A percentile compares a stretch with the other conserved stretches of the same genome.
Conservation (phyloP, 805 yeast genomes). For the Spathaspora girioi region DNA sequence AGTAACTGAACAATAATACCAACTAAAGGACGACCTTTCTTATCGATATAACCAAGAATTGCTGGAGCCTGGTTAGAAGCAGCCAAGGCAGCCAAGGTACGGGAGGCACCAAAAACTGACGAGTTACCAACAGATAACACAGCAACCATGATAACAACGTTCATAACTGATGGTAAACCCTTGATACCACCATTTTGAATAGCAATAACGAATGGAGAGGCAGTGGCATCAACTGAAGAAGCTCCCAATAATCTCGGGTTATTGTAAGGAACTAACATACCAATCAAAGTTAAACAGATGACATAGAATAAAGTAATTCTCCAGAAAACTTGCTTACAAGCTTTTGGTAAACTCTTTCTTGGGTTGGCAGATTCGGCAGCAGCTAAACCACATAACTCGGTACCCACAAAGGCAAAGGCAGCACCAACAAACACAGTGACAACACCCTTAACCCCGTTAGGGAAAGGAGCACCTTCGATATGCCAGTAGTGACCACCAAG, state of each 20-base stretch:
- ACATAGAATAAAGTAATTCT: conserved; percentile 35
- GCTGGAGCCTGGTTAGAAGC: conserved; percentile 61
- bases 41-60: conserved; percentile 57
- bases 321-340: conserved; percentile 37
- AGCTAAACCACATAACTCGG: conserved; percentile 34
- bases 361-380: conserved; percentile 37
- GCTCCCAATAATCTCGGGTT: conserved; percentile 26
- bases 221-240: conserved; percentile 53
- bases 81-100: conserved; percentile 62
- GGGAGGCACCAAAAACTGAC: conserved; percentile 63
- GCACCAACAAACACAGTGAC: conserved; percentile 34
- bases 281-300: conserved; percentile 23
- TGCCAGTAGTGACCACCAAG: conserved; percentile 48
- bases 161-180: conserved; percentile 63
- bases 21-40: conserved; percentile 63
- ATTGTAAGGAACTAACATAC: conserved; percentile 22
- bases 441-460: conserved; percentile 41
- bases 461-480: conserved; percentile 48
- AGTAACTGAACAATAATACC: conserved; percentile 49
- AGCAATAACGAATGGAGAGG: conserved; percentile 83
- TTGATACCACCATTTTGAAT: conserved; percentile 58
- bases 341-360: conserved; percentile 28
- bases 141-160: conserved; percentile 64
- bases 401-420: conserved; percentile 36
- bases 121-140: conserved; percentile 75